phyloP scores from a whole-genome alignment of 1,139 yeast genomes.

The Protomyces inundatus region DNA sequence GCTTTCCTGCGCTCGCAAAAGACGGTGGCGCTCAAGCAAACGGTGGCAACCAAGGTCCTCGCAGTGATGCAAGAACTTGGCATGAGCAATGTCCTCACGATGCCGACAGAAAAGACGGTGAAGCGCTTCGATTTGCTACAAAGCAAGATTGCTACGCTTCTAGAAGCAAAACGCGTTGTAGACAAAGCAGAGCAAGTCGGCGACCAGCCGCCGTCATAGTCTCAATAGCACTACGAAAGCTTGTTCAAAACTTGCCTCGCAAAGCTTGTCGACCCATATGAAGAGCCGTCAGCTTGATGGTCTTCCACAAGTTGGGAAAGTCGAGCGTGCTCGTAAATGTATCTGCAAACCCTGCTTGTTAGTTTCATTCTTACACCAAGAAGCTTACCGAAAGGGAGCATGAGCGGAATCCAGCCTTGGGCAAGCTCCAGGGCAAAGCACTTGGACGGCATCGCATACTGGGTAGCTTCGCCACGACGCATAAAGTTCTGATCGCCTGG shows the following conservation, averaged over 20 bases:
- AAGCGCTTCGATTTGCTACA: slow-evolving; percentile 72
- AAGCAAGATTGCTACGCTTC: slow-evolving; percentile 62
- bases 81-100: slow-evolving; percentile 67
- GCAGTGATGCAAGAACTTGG: slow-evolving; percentile 74
- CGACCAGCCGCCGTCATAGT: not conserved
- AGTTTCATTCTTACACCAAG: not conserved
- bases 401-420: slow-evolving; percentile 94
- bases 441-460: slow-evolving; percentile 68
- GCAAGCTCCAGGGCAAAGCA: slow-evolving; percentile 90
- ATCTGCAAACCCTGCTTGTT: slow-evolving; percentile 55
- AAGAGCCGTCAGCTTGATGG: slow-evolving; percentile 65
- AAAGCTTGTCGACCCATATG: slow-evolving; percentile 70
- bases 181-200: slow-evolving; percentile 60
- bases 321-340: slow-evolving; percentile 76
- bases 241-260: slow-evolving; percentile 55
- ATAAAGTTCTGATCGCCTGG: slow-evolving; percentile 66
- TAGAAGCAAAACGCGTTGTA: slow-evolving; percentile 79
- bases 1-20: slow-evolving; percentile 73
- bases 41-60: slow-evolving; percentile 70
- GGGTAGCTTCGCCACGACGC: slow-evolving; percentile 66
- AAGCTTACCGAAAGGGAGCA: slow-evolving; percentile 72
- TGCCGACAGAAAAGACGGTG: slow-evolving; percentile 82
- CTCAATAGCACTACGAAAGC: not conserved
- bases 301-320: slow-evolving; percentile 58
- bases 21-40: slow-evolving; percentile 56